Evolutionary conservation across 768 basidiomycete genomes (phyloP).

Genomic region (Boletus huronensis): DNA sequence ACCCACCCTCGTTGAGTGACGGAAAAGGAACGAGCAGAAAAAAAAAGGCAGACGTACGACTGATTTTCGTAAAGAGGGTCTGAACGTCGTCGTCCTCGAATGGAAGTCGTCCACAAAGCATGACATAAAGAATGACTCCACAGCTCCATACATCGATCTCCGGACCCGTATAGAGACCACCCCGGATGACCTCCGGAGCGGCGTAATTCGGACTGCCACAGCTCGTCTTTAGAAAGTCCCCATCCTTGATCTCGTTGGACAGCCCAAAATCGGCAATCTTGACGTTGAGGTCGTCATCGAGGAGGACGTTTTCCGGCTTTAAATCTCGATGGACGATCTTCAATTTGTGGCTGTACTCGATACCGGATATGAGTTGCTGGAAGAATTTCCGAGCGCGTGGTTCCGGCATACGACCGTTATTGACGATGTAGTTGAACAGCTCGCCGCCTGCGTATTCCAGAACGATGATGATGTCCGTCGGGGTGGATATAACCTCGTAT

Average conservation of each 20-base stretch:
- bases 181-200: constrained; percentile 95
- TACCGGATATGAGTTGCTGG: constrained; percentile 96
- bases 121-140: constrained; percentile 98
- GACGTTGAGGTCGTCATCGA: constrained; percentile 82
- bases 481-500: constrained; percentile 88
- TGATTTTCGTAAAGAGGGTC: constrained; percentile 89
- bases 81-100: constrained; percentile 98
- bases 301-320: constrained; percentile 93
- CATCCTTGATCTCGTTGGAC: constrained; percentile 93
- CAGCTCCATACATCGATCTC: constrained; percentile 99
- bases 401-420: constrained; percentile 89
- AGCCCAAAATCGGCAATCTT: constrained; percentile 99
- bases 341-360: constrained; percentile 94
- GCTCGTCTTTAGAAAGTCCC: constrained; percentile 94
- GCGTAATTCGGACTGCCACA: constrained; percentile 99
- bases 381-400: constrained; percentile 89
- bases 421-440: constrained; percentile 96
- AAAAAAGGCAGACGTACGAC: constrained; percentile 47
- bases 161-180: constrained; percentile 92
- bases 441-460: constrained; percentile 96
- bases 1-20: not conserved
- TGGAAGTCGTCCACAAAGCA: constrained; percentile 91
- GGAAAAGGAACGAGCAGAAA: too few species aligned
- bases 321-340: constrained; percentile 98
- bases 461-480: constrained; percentile 96